Base-by-base conservation (phyloP, 2,329 filamentous ascomycete species). In the Didymella arachidicola region DNA sequence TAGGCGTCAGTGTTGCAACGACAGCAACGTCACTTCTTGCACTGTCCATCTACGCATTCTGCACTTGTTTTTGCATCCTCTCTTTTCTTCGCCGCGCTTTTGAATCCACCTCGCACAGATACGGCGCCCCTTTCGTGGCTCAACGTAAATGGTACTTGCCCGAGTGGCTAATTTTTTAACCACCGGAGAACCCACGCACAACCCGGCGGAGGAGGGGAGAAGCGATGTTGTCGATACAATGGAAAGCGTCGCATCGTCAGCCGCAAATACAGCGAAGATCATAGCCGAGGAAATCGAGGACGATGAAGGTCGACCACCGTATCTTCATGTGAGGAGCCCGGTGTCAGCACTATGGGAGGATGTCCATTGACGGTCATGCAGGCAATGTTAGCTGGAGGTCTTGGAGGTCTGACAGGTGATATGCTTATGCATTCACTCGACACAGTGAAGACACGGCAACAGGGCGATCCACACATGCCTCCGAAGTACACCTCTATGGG, bases 371-470 rank as follows among this genome's bases (percentile, higher is more conserved):
- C 66, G 36, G 57, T 19, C 19, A 50, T 60, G 60, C 65, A 97
- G 92, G 89, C 91, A 76, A 99, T 98, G 93, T 84, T 99, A 72
- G 95, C 95, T 32, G 95, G 95, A 72, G 95, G 94, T 60, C 82
- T 96, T 52, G 95, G 96, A 72, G 95, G 95, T 52, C 93, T 91
- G 16, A 96, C 90, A 55, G 95, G 96, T 59, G 95, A 99, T 78
- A 90, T 99, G 85, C 82, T 99, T 66, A 99, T 99, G 95, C 95
- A 99, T 81, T 98, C 94, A 44, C 86, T 99, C 72, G 95, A 99
- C 78, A 99, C 95, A 0, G 95, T 99, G 71, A 99, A 99, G 81
- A 99, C 95, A 45, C 87, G 95, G 68, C 96, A 99, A 77, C 95
- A 99, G 79, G 95, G 94, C 72, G 95, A 98, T 73, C 93, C 94